Evolutionary conservation across 164 flowering plant species (phyloP).

Genomic region (Macadamia integrifolia): DNA sequence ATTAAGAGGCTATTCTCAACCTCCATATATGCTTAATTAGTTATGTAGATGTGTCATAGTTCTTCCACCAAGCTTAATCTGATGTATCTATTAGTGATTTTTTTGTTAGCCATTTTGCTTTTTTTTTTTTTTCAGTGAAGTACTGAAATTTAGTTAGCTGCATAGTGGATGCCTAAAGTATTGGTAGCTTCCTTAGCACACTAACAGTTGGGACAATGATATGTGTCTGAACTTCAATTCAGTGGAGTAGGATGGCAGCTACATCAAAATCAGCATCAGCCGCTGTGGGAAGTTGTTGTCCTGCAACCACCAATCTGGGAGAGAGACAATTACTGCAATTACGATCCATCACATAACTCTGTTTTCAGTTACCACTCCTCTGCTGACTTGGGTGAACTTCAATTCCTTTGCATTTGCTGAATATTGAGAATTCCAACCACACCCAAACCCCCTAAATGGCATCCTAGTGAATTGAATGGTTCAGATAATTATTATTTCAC

Average conservation of each 20-base stretch:
- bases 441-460: too few species aligned
- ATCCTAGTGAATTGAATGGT: not conserved
- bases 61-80: not conserved
- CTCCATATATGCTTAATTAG: not conserved
- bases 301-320: slow-evolving; percentile 41
- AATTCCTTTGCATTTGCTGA: not conserved
- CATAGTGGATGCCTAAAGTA: slow-evolving; percentile 45
- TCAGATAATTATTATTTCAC: too few species aligned
- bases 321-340: slow-evolving; percentile 36
- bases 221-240: slow-evolving; percentile 45
- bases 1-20: too few species aligned
- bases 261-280: slow-evolving; percentile 27
- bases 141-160: not conserved
- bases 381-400: slow-evolving; percentile 51
- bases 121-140: too few species aligned
- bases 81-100: not conserved
- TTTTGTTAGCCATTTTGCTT: not conserved
- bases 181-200: slow-evolving; percentile 38
- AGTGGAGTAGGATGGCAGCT: slow-evolving; percentile 34
- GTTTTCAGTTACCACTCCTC: slow-evolving; percentile 50
- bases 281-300: slow-evolving; percentile 41
- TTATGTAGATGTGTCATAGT: not conserved
- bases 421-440: too few species aligned
- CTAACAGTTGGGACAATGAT: slow-evolving; percentile 25
- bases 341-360: slow-evolving; percentile 47